Percentiles rank a stretch among this genome's conserved stretches.
Conservation (phyloP, 345 rosid genomes). For the Crucihimalaya himalaica region DNA sequence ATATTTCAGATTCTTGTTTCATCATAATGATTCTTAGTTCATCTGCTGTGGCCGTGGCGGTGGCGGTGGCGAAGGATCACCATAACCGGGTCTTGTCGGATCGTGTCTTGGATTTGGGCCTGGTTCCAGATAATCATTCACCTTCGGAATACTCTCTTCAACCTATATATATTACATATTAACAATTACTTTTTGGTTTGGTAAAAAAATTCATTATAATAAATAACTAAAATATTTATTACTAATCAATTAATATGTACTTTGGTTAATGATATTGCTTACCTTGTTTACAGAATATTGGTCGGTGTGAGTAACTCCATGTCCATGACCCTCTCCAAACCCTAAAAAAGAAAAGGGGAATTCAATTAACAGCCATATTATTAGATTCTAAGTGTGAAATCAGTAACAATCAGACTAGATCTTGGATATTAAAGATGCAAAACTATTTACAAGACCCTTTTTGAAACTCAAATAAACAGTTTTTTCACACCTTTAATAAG, state of each 20-base stretch:
- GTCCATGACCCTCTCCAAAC: slow-evolving; percentile 1
- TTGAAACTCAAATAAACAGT: neutral
- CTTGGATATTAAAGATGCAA: neutral
- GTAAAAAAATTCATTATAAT: neutral
- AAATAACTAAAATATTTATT: neutral
- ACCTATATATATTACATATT: slow-evolving; percentile 12
- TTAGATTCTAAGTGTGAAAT: too few species aligned
- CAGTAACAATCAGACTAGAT: neutral
- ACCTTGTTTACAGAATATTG: slow-evolving; percentile 25
- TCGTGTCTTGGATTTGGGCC: slow-evolving; percentile 17
- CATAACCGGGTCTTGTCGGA: slow-evolving; percentile 7
- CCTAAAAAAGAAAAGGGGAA: neutral
- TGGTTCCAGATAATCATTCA: slow-evolving; percentile 20
- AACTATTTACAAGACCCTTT: neutral
- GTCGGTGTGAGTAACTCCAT: neutral
- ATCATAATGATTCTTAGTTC: neutral
- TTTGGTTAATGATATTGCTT: neutral
- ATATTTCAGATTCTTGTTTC: neutral
- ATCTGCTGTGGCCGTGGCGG: neutral
- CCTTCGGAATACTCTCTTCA: neutral
- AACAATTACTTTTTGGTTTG: neutral
- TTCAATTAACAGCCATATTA: neutral
- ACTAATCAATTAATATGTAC: neutral
- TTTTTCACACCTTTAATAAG: neutral
- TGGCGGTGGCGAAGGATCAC: neutral